Evolutionary conservation across 768 basidiomycete genomes (phyloP), one percentile per base, ranked within the genome.

Genomic region (Auriscalpium vulgare): DNA sequence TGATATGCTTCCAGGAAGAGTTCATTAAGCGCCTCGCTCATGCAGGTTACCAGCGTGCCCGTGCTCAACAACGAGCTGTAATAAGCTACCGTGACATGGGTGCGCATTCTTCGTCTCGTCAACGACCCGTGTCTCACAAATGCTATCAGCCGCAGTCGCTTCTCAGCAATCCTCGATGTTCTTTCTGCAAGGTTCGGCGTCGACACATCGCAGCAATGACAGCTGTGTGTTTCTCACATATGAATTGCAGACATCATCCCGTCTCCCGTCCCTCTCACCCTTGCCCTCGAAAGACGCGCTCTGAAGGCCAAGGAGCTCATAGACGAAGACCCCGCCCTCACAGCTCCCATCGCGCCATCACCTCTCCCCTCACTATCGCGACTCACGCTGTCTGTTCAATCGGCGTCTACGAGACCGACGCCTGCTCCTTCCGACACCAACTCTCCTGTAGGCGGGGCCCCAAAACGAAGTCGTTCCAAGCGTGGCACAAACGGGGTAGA

Each of bases 31-130:
- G 56, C 37, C 55, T 62, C 34, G 51, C 50, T 16, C 54, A 51
- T 51, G 59, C 61, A 5, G 61, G 59, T 10, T 54, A 61, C 19
- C 53, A 51, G 45, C 53, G 29, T 14, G 47, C 61, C 17, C 54
- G 47, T 43, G n/a, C 47, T n/a, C 48, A 53, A 44, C 54, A 50
- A 23, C 59, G 61, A 19, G 53, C 37, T 14, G 47, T 62, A 7
- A n/a, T 62, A 19, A 51, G 51, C 50, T 62, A 62, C 37, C 59
- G 56, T 23, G 61, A 62, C 35, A 60, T 62, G 59, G 59, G 61
- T 62, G 29, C n/a, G 59, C 57, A 6, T 47, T 29, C 3, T n/a
- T 35, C 16, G 10, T 43, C 19, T 44, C 38, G 38, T 55, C 23
- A n/a, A 11, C 11, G 14, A 45, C 13, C 40, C 29, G 1, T 34